Base-by-base conservation (phyloP, 768 basidiomycete species). In the Pisolithus orientalis region DNA sequence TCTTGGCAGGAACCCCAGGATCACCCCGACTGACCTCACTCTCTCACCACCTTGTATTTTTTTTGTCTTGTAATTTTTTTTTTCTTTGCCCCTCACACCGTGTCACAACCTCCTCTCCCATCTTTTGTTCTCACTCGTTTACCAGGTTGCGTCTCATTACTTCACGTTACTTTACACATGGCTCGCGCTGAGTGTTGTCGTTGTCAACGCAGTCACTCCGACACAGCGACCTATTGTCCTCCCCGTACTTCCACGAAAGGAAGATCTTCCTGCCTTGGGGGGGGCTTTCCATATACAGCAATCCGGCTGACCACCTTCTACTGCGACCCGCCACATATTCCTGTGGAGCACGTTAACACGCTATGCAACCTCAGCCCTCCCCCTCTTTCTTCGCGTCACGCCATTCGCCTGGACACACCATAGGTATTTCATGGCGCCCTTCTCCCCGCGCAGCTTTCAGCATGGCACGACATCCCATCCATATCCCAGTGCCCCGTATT, bases 1-100 rank as follows among this genome's bases (percentile, higher is more conserved):
- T 5, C 11, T 24, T 6, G 21, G 39, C 28, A 53, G 29, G 53
- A 56, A 58, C 16, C 59, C 39, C 21, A 51, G 60, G 49, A 62
- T 55, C 27, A 27, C 44, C 8, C 44, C 43, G 7, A 4, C 39
- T 21, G 17, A 24, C 39, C 39, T 14, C 27, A 29, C 21, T 3
- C 16, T 11, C 44, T 45, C 39, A 29, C 27, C 24, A 40, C 49
- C 49, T 50, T 50, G 39, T 51, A 9, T 50, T 8, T 21, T 34
- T 4, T 11, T 34, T 34, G 1, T 13, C 13, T 34, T 13, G 21
- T 21, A 21, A 21, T 21, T 32, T 32, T 10, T 31, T 31, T 32
- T 32, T 32, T 9, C 4, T 11, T 44, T 11, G 6, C 24, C 14
- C 11, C 5, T 16, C 11, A 14, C 14, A 7, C 46, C n/a, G 31